Evolutionary conservation across 768 basidiomycete genomes (phyloP), one percentile per base, ranked within the genome.

Genomic region (Podaxis carcinomalis): DNA sequence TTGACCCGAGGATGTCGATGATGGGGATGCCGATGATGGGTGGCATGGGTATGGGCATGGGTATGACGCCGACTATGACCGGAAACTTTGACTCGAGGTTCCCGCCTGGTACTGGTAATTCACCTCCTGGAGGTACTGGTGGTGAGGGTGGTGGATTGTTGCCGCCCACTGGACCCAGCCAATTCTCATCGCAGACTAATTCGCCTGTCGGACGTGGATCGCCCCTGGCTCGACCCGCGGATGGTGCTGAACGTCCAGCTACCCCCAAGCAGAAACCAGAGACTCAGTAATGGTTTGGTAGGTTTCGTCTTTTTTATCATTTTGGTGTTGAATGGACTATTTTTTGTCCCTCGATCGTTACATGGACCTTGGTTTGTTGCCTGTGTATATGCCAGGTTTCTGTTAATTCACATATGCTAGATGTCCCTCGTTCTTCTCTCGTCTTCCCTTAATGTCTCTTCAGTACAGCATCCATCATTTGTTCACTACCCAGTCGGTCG

Each of bases 1-100:
- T 83, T 64, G 89, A 90, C 71, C 90, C 90, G 62, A 82, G 89
- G 39, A 88, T 90, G 87, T 90, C 89, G 63, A 90, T 90, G 88
- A 89, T 89, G 85, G 80, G 73, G 1, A 80, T 81, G 79, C 72
- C 73, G 4, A 73, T 75, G 64, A 74, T 74, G 74, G 63, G 59
- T 46, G 63, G 63, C 21, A 63, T 63, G 64, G 64, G 56, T 10
- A 51, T 56, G 51, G 66, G 67, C 21, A 71, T 68, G 69, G 69
- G 69, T 19, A 61, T 64, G 57, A 68, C 71, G 19, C 68, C 67
- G 27, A 75, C 76, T 68, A 84, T 83, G 80, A 87, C 86, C 14
- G 87, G 86, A 1, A 83, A 68, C 23, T 88, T 88, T 69, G 86
- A 87, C 64, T 67, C 84, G 5, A 79, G 84, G 56, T 84, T 83